phyloP scores from a whole-genome alignment of 1,284 basidiomycete genomes.

The Thelephora terrestris region DNA sequence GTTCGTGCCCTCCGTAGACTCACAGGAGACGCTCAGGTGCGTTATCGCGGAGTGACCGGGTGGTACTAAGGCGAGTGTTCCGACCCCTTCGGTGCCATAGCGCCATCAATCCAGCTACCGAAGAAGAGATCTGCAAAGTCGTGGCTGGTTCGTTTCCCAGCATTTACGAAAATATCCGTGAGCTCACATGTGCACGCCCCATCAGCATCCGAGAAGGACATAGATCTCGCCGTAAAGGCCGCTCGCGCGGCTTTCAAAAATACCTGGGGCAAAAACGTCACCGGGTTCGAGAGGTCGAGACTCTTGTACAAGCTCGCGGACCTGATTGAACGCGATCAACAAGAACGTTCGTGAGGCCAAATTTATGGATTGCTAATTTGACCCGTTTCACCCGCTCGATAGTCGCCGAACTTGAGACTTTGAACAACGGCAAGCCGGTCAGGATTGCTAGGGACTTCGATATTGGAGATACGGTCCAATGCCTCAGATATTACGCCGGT shows the following conservation, averaged over 20 bases:
- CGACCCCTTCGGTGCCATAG: conserved; percentile 2
- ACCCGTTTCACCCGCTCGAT: not conserved
- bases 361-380: not conserved
- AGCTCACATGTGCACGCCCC: conserved; percentile 2
- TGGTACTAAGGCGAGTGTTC: conserved; percentile 4
- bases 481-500: conserved; percentile 72
- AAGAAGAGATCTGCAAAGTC: conserved; percentile 57
- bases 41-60: conserved; percentile 15
- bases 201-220: conserved; percentile 66
- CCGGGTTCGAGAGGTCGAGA: conserved; percentile 71
- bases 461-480: conserved; percentile 72
- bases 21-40: conserved; percentile 48
- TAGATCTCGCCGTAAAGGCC: conserved; percentile 75
- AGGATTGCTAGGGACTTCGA: conserved; percentile 80
- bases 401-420: conserved; percentile 65
- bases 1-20: conserved; percentile 64
- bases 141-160: conserved; percentile 42
- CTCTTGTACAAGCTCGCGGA: conserved; percentile 84
- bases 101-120: conserved; percentile 61
- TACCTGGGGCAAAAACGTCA: conserved; percentile 84
- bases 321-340: conserved; percentile 78
- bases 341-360: conserved; percentile 28
- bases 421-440: conserved; percentile 83
- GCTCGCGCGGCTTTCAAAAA: conserved; percentile 81
- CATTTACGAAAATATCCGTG: not conserved